phyloP scores from a whole-genome alignment of 106 monocot genomes.

The Xerophyta viscosa region DNA sequence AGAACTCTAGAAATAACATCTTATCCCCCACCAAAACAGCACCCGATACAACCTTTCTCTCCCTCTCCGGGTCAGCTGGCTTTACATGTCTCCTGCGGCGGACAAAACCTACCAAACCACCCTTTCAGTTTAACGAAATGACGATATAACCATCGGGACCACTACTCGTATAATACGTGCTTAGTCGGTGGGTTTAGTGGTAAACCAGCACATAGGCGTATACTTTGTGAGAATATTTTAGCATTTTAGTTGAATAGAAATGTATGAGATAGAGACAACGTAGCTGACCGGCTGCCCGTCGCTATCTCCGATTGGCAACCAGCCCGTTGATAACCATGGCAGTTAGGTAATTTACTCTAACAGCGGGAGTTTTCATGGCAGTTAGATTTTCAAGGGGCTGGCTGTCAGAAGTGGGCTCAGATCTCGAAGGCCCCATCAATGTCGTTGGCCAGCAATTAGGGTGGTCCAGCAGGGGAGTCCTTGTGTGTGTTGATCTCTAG shows the following conservation, averaged over 20 bases:
- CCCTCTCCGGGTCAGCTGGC: not conserved
- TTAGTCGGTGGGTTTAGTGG: no score
- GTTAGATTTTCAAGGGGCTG: not conserved
- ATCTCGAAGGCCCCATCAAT: conserved; percentile 2
- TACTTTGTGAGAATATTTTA: not conserved
- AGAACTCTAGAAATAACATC: not conserved
- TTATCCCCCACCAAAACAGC: not conserved
- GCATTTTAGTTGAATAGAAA: not conserved
- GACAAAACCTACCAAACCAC: not conserved
- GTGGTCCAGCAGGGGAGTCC: not conserved
- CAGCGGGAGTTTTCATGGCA: not conserved
- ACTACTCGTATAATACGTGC: not conserved
- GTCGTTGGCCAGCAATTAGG: not conserved
- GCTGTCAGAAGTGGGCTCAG: not conserved
- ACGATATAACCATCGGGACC: not conserved
- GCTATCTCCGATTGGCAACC: no score
- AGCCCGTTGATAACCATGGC: no score
- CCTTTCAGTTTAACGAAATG: no score
- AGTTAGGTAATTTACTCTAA: not conserved
- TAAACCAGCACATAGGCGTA: not conserved
- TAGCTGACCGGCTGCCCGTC: no score
- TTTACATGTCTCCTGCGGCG: no score
- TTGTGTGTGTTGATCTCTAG: not conserved
- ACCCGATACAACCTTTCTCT: not conserved
- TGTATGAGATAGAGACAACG: no score